Conservation (phyloP, 768 basidiomycete genomes). For the Cystoderma amianthinum region DNA sequence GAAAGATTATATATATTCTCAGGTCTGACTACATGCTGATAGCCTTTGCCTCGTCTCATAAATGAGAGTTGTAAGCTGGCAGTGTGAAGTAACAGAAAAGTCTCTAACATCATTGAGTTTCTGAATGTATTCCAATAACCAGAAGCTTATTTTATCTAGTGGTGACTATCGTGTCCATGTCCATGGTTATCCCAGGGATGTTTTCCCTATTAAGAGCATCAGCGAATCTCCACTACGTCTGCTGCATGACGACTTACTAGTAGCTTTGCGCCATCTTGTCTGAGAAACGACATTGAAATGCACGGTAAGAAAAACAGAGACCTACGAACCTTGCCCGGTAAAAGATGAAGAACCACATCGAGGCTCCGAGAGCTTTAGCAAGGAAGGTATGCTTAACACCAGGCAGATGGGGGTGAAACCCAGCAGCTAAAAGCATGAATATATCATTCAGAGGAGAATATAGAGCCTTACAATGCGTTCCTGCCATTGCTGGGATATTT, state of each 20-base stretch:
- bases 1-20: no score
- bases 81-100: no score
- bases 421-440: slow-evolving; percentile 39
- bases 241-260: slow-evolving; percentile 39
- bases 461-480: slow-evolving; percentile 24
- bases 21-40: no score
- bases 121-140: no score
- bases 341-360: slow-evolving; percentile 99
- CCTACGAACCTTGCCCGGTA: slow-evolving; percentile 80
- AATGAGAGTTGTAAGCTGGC: no score
- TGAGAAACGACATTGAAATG: slow-evolving; percentile 15
- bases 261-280: slow-evolving; percentile 73
- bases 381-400: slow-evolving; percentile 71
- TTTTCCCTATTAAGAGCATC: slow-evolving; percentile 34
- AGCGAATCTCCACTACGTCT: slow-evolving; percentile 1
- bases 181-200: slow-evolving; percentile 37
- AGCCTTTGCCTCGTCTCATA: no score
- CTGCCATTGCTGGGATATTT: slow-evolving; percentile 37
- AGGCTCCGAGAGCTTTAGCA: slow-evolving; percentile 80
- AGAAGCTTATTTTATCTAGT: no score
- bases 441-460: slow-evolving; percentile 1
- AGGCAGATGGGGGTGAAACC: slow-evolving; percentile 87
- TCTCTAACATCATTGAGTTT: no score
- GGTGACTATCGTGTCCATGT: slow-evolving; percentile 25
- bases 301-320: background rate